Base-by-base conservation (phyloP, 192 early-diverging fungal species). In the Coemansia sp. region DNA sequence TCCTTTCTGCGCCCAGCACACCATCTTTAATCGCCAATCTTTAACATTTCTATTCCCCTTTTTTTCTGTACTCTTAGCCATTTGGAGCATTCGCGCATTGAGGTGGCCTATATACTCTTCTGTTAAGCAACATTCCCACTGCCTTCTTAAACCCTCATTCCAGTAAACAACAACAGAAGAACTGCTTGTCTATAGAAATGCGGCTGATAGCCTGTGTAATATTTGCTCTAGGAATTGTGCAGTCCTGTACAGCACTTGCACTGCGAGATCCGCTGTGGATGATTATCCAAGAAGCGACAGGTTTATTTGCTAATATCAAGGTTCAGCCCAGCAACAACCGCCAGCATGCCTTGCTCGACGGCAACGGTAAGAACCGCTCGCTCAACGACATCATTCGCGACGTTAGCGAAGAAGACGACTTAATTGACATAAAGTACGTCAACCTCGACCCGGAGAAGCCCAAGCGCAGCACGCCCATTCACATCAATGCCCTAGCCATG, bases 301-400 rank as follows among this genome's bases (percentile, higher is more conserved):
- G 77, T 30, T 64, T 80, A 25, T 74, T 80, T 30, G 28, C 63
- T 30, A 38, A 49, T 50, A 21, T 74, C 32, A 56, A 64, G 38
- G 4, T 75, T 16, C 31, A 14, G 32, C 1, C 60, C 4, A 58
- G 32, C n/a, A 26, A 18, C 58, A 28, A 9, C 58, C 51, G 53
- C n/a, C 44, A 19, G 23, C 49, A 7, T 24, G n/a, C n/a, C 19
- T 8, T 49, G 50, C 38, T 49, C 52, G 75, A 56, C 5, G 60
- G 55, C 47, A 50, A 56, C 16, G 77, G 77, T 26, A 80, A 80
- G 65, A 80, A 80, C 73, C 60, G 53, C 25, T 72, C 78, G 16
- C 69, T 81, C 53, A 81, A 81, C 63, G 60, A 75, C 38, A 69
- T 81, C 24, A 72, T 81, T 30, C 68, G 69, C 38, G 78, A 81